Percentiles rank a stretch among this genome's conserved stretches.
phyloP scores from a whole-genome alignment of 495 filamentous ascomycete genomes.

The Xylaria telfairii region DNA sequence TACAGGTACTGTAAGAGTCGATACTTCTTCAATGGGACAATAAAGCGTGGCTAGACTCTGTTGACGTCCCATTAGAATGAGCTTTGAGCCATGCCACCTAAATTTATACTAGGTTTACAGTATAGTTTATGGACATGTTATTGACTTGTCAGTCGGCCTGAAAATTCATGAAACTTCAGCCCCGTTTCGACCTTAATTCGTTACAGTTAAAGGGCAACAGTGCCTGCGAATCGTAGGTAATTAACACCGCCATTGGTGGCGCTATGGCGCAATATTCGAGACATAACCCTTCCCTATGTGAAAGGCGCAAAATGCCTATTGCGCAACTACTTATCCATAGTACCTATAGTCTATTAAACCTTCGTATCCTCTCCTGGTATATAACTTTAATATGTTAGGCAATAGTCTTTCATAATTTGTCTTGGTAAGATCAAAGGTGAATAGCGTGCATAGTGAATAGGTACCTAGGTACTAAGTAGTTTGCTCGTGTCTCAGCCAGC shows the following conservation, averaged over 20 bases:
- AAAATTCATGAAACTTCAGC: neutral
- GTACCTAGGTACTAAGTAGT: neutral
- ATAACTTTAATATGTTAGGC: too few relatives aligned
- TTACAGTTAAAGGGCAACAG: neutral
- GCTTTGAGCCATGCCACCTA: neutral
- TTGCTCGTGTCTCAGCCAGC: neutral
- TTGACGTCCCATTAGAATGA: neutral
- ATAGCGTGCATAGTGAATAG: neutral
- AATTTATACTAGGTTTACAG: neutral
- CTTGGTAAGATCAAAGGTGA: neutral
- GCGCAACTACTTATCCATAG: neutral
- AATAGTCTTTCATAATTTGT: too few relatives aligned
- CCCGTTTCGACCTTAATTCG: neutral
- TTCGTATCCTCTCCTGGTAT: too few relatives aligned
- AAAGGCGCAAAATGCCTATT: neutral
- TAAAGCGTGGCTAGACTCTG: neutral
- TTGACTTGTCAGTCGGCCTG: neutral
- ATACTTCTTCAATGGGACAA: neutral
- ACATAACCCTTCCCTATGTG: neutral
- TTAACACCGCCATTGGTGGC: neutral
- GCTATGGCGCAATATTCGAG: neutral
- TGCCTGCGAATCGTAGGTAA: neutral
- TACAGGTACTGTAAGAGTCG: neutral
- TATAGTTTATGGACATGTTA: too few relatives aligned
- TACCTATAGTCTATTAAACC: too few relatives aligned